phyloP scores from a whole-genome alignment of 2,329 filamentous ascomycete genomes.

The Claviceps sp. region DNA sequence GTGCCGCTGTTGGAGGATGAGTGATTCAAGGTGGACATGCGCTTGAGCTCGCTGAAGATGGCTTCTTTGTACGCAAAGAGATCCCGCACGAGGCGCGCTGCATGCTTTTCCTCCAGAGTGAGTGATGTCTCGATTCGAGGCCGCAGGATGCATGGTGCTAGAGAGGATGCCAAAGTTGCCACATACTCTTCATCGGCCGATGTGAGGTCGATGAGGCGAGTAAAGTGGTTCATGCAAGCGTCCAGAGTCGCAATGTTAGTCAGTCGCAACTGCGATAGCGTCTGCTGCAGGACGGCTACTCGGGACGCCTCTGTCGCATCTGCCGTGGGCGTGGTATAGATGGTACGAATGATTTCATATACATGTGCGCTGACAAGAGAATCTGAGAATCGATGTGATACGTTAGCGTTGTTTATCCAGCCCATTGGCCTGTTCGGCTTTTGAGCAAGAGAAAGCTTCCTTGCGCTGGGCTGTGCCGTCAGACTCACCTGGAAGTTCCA shows the following conservation, averaged over 20 bases:
- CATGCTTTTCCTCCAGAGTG: conserved; percentile 91
- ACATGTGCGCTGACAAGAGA: conserved; percentile 97
- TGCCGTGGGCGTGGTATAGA: conserved; percentile 72
- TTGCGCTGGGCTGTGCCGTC: neutral
- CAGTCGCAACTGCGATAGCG: conserved; percentile 82
- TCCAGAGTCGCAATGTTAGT: conserved; percentile 98
- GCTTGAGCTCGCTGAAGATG: conserved; percentile 93
- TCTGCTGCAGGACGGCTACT: conserved; percentile 86
- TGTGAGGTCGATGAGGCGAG: conserved; percentile 87
- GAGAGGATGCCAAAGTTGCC: conserved; percentile 53
- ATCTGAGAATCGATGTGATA: conserved; percentile 39
- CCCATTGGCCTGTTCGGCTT: too few relatives aligned
- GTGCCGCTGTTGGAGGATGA: conserved; percentile 42
- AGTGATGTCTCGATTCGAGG: conserved; percentile 79
- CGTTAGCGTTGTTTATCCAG: neutral
- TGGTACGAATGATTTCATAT: conserved; percentile 96
- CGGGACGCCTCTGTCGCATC: conserved; percentile 67
- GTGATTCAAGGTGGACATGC: conserved; percentile 59
- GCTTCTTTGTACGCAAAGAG: conserved; percentile 87
- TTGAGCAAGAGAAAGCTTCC: too few relatives aligned
- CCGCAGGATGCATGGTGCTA: conserved; percentile 79
- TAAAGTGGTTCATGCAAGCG: conserved; percentile 96
- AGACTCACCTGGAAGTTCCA: conserved; percentile 76
- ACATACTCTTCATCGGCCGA: conserved; percentile 87
- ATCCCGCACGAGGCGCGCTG: conserved; percentile 79